These are phyloP conservation scores for Talinum fruticosum DNA, from an alignment of 148 eudicot genomes.

Conservation along the genomic window DNA sequence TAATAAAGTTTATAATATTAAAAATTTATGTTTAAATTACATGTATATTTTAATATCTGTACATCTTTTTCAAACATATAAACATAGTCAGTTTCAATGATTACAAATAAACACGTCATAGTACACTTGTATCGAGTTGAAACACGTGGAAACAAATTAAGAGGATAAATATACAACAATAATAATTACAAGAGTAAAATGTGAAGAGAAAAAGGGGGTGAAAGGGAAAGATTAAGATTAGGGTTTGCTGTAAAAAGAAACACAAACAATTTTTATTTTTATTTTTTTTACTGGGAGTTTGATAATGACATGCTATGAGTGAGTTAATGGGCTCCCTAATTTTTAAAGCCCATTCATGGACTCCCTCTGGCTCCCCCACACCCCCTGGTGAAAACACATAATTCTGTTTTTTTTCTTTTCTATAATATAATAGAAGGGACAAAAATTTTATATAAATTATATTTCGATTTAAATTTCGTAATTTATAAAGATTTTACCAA, in stretches of 20 bases:
- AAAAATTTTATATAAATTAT: too few species aligned
- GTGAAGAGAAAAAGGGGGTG: background rate
- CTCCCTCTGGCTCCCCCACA: background rate
- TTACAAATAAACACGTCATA: background rate
- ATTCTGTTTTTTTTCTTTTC: too few species aligned
- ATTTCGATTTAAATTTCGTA: too few species aligned
- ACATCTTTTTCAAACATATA: too few species aligned
- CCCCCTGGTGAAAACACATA: too few species aligned
- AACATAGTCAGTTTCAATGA: background rate
- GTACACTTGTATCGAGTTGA: too few species aligned
- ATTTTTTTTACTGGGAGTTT: background rate
- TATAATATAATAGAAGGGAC: too few species aligned
- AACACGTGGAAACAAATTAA: background rate
- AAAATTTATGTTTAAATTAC: too few species aligned
- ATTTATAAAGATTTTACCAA: too few species aligned
- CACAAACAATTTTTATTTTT: background rate
- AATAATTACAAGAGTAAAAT: background rate
- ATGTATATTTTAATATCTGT: too few species aligned
- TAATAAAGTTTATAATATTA: too few species aligned
- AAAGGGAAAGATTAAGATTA: background rate
- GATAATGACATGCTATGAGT: background rate
- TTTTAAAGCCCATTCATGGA: slow-evolving; percentile 13
- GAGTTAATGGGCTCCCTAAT: background rate
- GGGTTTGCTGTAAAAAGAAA: slow-evolving; percentile 5
- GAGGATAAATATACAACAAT: background rate